Conservation (phyloP, 345 rosid genomes). For the Sisymbrium irio region DNA sequence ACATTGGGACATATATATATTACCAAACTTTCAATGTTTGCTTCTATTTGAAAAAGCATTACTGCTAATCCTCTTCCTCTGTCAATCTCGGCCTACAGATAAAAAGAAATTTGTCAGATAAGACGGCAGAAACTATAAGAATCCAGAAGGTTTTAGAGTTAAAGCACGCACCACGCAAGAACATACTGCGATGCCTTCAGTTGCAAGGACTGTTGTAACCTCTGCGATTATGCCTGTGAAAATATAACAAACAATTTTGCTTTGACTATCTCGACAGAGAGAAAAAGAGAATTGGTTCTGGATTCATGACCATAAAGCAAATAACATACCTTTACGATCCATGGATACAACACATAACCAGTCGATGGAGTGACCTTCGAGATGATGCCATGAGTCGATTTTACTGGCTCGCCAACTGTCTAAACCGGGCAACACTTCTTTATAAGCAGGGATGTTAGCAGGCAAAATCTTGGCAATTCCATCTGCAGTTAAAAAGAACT, state of each 20-base stretch:
- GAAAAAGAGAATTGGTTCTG: background rate
- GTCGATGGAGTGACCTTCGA: conserved; percentile 82
- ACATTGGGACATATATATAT: background rate
- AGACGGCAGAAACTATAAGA: background rate
- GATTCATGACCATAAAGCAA: background rate
- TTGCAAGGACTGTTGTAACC: conserved; percentile 68
- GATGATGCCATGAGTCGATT: conserved; percentile 87
- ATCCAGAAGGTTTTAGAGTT: conserved; percentile 1
- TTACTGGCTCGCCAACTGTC: conserved; percentile 90
- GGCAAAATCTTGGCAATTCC: conserved; percentile 62
- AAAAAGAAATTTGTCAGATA: background rate
- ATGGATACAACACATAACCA: conserved; percentile 91
- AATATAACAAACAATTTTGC: background rate
- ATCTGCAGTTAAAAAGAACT: conserved; percentile 52
- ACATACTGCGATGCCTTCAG: conserved; percentile 66
- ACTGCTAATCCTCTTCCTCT: conserved; percentile 90
- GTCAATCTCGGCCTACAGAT: conserved; percentile 79
- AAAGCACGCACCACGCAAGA: conserved; percentile 74
- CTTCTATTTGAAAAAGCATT: conserved; percentile 87
- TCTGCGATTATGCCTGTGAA: conserved; percentile 86
- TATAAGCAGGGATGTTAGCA: conserved; percentile 61
- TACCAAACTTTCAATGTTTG: conserved; percentile 72
- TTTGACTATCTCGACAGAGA: background rate
- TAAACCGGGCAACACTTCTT: conserved; percentile 82
- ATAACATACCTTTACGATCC: conserved; percentile 68